Percentiles rank a stretch among this genome's conserved stretches.
Conservation (phyloP, 1,139 yeast species). For the Blastobotrys persicus region DNA sequence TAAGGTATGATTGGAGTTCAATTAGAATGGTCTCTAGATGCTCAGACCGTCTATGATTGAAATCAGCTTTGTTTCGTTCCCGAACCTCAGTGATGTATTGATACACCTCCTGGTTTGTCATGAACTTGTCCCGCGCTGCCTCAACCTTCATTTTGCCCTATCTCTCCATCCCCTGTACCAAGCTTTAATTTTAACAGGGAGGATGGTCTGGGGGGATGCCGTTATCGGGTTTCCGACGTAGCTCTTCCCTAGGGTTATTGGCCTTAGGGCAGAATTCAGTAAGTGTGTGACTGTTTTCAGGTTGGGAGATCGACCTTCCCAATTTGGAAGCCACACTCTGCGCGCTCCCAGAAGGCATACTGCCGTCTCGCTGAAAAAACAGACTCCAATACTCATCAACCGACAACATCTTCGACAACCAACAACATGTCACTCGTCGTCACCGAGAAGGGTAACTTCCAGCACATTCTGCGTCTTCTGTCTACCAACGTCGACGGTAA, state of each 20-base stretch:
- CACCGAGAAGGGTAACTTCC: constrained; percentile 99
- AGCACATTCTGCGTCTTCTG: constrained; percentile 99
- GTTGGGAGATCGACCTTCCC: constrained; percentile 6
- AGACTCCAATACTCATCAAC: constrained; percentile 5
- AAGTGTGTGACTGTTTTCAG: constrained; percentile 6
- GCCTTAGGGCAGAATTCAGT: neutral
- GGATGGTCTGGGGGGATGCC: neutral
- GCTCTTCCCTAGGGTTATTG: neutral
- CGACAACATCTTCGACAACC: constrained; percentile 18
- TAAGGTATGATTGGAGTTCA: constrained; percentile 52
- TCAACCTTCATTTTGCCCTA: constrained; percentile 42
- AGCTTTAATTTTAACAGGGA: too few species aligned
- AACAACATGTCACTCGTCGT: constrained; percentile 89
- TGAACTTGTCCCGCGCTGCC: constrained; percentile 55
- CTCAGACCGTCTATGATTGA: constrained; percentile 27
- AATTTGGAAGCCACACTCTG: constrained; percentile 7
- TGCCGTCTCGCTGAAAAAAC: neutral
- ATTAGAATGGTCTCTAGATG: constrained; percentile 63
- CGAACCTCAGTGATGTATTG: constrained; percentile 57
- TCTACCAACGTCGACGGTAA: constrained; percentile 99
- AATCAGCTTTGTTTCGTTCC: constrained; percentile 32
- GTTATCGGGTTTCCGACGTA: neutral
- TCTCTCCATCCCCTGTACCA: neutral
- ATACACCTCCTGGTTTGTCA: constrained; percentile 71
- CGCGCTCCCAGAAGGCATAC: neutral